Conservation (phyloP, 306 rosid species). For the Vigna radiata region DNA sequence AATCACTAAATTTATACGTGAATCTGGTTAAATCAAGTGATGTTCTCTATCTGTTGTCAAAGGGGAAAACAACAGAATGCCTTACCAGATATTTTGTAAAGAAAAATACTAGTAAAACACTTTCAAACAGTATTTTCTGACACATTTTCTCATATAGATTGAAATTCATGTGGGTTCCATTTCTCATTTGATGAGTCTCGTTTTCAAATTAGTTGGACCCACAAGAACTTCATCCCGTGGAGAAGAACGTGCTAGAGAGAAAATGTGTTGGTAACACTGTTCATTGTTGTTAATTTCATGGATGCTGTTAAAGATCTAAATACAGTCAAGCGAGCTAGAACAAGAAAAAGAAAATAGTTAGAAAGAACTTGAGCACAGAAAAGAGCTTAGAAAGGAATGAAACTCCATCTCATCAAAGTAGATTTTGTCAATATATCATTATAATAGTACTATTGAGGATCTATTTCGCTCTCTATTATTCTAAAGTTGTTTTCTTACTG, state of each 20-base stretch:
- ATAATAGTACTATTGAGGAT: constrained; percentile 2
- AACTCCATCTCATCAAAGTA: constrained; percentile 21
- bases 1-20: background rate
- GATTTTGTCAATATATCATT: background rate
- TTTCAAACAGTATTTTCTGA: background rate
- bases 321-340: constrained; percentile 16
- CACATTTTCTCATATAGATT: background rate
- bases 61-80: constrained; percentile 2
- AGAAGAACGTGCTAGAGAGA: background rate
- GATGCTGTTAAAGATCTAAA: background rate
- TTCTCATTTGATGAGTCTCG: background rate
- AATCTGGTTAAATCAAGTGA: constrained; percentile 5
- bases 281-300: constrained; percentile 9
- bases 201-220: background rate
- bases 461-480: constrained; percentile 4
- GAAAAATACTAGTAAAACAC: background rate
- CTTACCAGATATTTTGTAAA: background rate
- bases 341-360: background rate
- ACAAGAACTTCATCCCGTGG: background rate
- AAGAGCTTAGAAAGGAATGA: background rate
- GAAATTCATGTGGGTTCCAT: background rate
- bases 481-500: background rate
- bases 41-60: background rate
- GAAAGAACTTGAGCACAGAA: background rate
- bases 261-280: background rate